Evolutionary conservation across 2,329 filamentous ascomycete species (phyloP), one percentile per base, ranked within the genome.

Genomic region (Trichoderma atroviride): DNA sequence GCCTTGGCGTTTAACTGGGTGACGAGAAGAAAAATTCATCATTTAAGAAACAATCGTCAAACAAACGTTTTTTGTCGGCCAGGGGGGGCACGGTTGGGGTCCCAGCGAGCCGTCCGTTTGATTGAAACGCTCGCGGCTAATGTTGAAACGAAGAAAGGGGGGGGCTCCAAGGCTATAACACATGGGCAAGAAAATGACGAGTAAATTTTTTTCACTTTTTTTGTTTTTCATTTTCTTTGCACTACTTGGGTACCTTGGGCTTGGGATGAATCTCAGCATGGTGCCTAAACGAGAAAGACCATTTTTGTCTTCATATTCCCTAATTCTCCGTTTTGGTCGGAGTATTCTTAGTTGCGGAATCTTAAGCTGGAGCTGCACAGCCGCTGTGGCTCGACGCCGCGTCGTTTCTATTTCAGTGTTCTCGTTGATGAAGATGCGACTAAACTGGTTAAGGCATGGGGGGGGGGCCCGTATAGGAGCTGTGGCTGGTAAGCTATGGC

Each of bases 41-140:
- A 35, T 35, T 65, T 56, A 19, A 60, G 65, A 61, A 68, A 68
- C 65, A 68, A 68, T 68, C 65, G 65, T 68, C 65, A 68, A 68
- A 68, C 65, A 61, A 61, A 61, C 47, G 50, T 50, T 50, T 50
- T 2, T 11, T 4, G 9, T 50, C 22, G 10, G 47, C 47, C 47
- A 24, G 47, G 47, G 47, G 43, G n/a, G n/a, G 3, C 47, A 24
- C 40, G 40, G 40, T 19, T 43, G 16, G 40, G 40, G 19, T 53
- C 4, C 7, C 37, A 43, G 40, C 40, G 40, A 43, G 40, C 40
- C 40, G 40, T 43, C 40, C 43, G 22, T n/a, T 29, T 19, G 63
- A 47, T 66, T 66, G 53, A 66, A 66, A 66, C 63, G 63, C 63
- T 59, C 40, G 53, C n/a, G 63, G 53, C 55, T 29, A 14, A 5